Conservation (phyloP, 1,284 basidiomycete species). For the Fistulinella cinereoalba region DNA sequence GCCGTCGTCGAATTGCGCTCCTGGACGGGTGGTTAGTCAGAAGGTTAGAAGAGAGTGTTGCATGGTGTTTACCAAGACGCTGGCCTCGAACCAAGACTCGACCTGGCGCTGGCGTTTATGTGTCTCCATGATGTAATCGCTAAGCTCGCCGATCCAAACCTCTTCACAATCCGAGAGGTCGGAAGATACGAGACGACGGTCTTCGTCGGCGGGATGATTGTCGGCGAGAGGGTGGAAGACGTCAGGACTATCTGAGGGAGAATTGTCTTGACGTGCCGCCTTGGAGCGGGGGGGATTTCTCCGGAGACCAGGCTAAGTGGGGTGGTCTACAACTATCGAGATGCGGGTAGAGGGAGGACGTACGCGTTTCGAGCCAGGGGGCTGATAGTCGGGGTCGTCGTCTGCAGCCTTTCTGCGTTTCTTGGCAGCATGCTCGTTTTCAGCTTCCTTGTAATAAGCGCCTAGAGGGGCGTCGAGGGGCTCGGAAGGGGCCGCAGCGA, state of each 20-base stretch:
- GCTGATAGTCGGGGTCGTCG: constrained; percentile 52
- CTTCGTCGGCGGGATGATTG: constrained; percentile 45
- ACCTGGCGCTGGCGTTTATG: constrained; percentile 68
- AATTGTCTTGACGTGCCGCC: constrained; percentile 36
- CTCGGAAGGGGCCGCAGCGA: constrained; percentile 21
- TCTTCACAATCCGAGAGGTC: constrained; percentile 78
- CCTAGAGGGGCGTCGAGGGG: constrained; percentile 24
- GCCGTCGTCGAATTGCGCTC: constrained; percentile 65
- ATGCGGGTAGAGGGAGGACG: constrained; percentile 27
- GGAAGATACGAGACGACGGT: constrained; percentile 54
- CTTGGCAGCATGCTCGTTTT: constrained; percentile 42
- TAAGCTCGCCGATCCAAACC: constrained; percentile 65
- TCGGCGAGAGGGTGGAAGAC: constrained; percentile 32
- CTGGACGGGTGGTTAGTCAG: constrained; percentile 37
- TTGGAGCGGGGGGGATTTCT: constrained; percentile 44
- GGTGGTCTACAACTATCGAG: constrained; percentile 1
- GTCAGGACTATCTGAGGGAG: constrained; percentile 37
- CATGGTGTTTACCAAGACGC: constrained; percentile 50
- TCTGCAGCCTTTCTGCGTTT: constrained; percentile 52
- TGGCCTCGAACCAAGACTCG: constrained; percentile 65
- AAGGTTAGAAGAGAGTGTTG: neutral
- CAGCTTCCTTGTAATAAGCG: constrained; percentile 37
- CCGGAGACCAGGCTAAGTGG: constrained; percentile 37
- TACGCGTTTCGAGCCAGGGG: constrained; percentile 53
- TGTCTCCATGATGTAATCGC: constrained; percentile 65